Evolutionary conservation across 176 grass and related monocot species (phyloP), one percentile per base, ranked within the genome.

Genomic region (Puccinellia tenuiflora): DNA sequence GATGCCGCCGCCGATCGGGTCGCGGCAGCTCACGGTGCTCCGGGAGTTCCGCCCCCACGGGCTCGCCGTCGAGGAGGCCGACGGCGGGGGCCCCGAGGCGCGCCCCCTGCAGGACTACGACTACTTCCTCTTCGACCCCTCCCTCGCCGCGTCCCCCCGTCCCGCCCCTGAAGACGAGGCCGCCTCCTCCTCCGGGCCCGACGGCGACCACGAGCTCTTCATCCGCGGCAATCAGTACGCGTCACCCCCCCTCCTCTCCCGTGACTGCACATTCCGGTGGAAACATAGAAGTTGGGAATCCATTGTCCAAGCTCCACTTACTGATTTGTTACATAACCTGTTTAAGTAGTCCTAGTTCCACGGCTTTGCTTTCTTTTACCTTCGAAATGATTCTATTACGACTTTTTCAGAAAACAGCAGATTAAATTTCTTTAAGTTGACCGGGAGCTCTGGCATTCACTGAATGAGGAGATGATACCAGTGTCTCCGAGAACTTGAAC

Each of bases 171-270:
- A 71, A 3, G 66, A 77, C 4, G 86, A 48, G 60, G 84, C 84
- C 20, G 45, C 89, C 5, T 81, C 81, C 13, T 75, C 61, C 26
- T 82, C 90, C 13, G 64, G 51, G 39, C 89, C 91, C 29, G 80
- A 89, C 50, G 91, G 90, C 80, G 96, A 98, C 82, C 96, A 98
- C 85, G 96, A 98, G 83, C 89, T 98, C 85, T 98, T 98, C 78
- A 89, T 95, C 65, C 92, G 96, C 71, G 96, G 88, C 46, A 98
- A 93, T 66, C 68, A 88, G 96, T 98, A 76, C 53, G 61, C 24
- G 7, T 78, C 10, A 18, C 43, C 12, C 38, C 57, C 31, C 55
- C 18, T 0, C 47, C 45, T 38, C 16, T 71, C 11, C 40, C 7
- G 54, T 61, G 28, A n/a, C 40, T 45, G 20, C 82, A 25, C 75